Conservation (phyloP, 306 rosid species). For the Lotus japonicus region DNA sequence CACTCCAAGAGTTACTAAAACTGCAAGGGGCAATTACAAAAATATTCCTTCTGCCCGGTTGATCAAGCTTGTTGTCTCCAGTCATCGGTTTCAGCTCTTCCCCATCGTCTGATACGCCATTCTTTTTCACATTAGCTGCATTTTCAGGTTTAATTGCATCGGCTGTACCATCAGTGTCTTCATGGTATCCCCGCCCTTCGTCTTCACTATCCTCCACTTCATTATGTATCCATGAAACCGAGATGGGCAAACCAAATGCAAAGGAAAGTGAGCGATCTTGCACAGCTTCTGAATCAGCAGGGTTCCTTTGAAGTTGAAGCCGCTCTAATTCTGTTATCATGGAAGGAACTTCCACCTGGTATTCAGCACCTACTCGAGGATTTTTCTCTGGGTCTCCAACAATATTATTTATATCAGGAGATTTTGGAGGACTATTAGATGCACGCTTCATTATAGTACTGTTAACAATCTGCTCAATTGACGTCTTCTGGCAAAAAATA, state of each 20-base stretch:
- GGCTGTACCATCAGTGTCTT: conserved; percentile 19
- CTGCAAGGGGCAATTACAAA: conserved; percentile 40
- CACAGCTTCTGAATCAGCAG: conserved; percentile 30
- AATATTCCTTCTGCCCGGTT: no score
- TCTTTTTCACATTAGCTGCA: no score
- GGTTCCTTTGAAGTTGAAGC: conserved; percentile 32
- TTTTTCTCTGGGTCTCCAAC: conserved; percentile 37
- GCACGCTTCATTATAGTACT: conserved; percentile 29
- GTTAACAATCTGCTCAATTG: conserved; percentile 16
- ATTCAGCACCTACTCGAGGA: conserved; percentile 57
- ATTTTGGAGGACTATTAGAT: conserved; percentile 29
- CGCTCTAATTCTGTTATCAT: conserved; percentile 33
- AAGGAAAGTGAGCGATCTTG: conserved; percentile 26
- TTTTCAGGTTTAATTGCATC: conserved; percentile 18
- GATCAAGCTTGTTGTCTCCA: no score
- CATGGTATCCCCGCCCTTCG: conserved; percentile 15
- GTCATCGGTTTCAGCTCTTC: no score
- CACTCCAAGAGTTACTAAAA: conserved; percentile 44
- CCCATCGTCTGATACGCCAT: no score
- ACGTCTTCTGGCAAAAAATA: conserved; percentile 38
- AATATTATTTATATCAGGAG: conserved; percentile 35
- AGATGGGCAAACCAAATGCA: conserved; percentile 51
- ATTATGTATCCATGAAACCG: conserved; percentile 30
- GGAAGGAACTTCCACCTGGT: conserved; percentile 61
- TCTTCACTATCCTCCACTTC: conserved; percentile 22